A percentile compares a stretch with the other conserved stretches of the same genome.
Conservation (phyloP, 179 eudicot genomes). For the Silene noctiflora region DNA sequence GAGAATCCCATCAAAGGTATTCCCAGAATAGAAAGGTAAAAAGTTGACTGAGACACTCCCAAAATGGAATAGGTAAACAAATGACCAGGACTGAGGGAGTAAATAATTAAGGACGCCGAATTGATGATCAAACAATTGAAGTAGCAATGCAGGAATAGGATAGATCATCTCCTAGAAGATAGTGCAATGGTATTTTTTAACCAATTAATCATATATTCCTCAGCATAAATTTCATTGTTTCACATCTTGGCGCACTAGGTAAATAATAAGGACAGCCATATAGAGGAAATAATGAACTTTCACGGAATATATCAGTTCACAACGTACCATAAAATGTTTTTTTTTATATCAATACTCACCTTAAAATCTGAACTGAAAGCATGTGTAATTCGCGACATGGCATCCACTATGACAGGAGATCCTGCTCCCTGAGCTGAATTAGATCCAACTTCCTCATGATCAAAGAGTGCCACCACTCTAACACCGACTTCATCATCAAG, state of each 20-base stretch:
- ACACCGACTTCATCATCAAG: slow-evolving; percentile 90
- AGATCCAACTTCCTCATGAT: slow-evolving; percentile 97
- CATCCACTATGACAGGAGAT: slow-evolving; percentile 88
- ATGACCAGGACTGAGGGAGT: too few relatives aligned
- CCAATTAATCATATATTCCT: not conserved
- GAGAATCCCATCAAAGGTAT: too few relatives aligned
- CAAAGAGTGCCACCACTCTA: slow-evolving; percentile 91
- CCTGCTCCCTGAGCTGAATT: slow-evolving; percentile 99
- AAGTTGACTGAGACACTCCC: too few relatives aligned
- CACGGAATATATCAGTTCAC: not conserved
- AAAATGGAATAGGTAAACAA: too few relatives aligned
- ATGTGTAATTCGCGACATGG: slow-evolving; percentile 76
- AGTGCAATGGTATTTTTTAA: not conserved
- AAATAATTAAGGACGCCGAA: too few relatives aligned
- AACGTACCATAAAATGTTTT: not conserved
- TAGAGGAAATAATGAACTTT: not conserved
- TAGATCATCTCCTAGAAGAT: not conserved
- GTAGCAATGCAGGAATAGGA: not conserved
- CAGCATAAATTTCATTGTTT: not conserved
- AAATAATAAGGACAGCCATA: not conserved
- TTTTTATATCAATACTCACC: slow-evolving; percentile 31
- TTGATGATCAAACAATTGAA: not conserved
- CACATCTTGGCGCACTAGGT: not conserved
- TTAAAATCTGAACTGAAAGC: slow-evolving; percentile 56
- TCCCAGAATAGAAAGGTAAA: too few relatives aligned